Evolutionary conservation across 2,329 filamentous ascomycete species (phyloP), one percentile per base, ranked within the genome.

Genomic region (Fusarium sp.): DNA sequence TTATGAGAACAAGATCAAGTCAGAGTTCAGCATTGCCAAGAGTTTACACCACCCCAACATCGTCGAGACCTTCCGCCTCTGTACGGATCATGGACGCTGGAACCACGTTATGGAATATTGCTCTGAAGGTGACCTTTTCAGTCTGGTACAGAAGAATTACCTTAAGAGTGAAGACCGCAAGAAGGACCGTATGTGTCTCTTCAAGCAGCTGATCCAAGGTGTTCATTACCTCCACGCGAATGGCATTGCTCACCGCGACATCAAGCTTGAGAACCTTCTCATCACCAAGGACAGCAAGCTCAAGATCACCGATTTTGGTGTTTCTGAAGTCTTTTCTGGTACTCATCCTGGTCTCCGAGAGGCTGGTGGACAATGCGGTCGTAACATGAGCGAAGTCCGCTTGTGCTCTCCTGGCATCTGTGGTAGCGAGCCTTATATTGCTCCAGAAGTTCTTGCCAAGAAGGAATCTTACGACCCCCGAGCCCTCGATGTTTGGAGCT

Each of bases 61-160:
- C 68, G 90, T 96, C 63, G 86, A 92, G 75, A 93, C 91, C 0
- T 79, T 93, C 52, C 86, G 89, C 28, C 81, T 96, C 6, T 95
- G 92, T 78, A 87, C 85, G 12, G 84, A 93, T 67, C 85, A 88
- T 67, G 87, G 86, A 29, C 87, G 89, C 35, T 96, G 91, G 90
- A 93, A 92, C 74, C 91, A 96, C 74, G 91, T 96, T 53, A 97
- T 97, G 93, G 92, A 97, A 74, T 96, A 91, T 74, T 96, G 93
- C 78, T 83, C 86, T 4, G 87, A 92, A 67, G 92, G 93, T 41
- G 93, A 96, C 72, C 79, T 97, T 6, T 94, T 90, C 74, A 82
- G 83, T 61, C 79, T 96, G 11, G 88, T 96, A 35, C 85, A 88
- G 64, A 89, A 89, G 73, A 85, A 85, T 31, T 89, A 90, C 69